Evolutionary conservation across 257 asterid genomes (phyloP).

Genomic region (Asclepias syriaca): DNA sequence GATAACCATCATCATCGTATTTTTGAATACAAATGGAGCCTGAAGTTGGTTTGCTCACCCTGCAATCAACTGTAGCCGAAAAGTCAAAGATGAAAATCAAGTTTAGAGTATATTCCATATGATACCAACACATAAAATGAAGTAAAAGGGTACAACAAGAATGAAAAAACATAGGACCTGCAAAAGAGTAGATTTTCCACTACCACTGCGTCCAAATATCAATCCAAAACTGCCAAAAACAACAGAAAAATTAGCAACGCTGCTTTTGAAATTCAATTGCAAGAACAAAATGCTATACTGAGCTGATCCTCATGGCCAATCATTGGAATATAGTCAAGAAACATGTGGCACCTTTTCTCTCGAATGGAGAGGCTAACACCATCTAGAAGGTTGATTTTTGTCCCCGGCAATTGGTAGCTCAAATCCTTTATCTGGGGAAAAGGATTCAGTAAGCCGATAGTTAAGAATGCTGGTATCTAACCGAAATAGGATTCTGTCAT

Average conservation of each 20-base stretch:
- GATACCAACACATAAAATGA: slow-evolving; percentile 2
- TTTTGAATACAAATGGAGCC: slow-evolving; percentile 67
- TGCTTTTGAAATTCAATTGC: neutral
- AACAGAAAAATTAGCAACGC: neutral
- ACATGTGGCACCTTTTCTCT: slow-evolving; percentile 53
- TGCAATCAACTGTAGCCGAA: slow-evolving; percentile 66
- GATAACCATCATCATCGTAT: slow-evolving; percentile 57
- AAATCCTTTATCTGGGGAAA: slow-evolving; percentile 53
- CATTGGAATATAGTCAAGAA: neutral
- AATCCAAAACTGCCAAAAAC: slow-evolving; percentile 57
- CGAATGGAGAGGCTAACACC: slow-evolving; percentile 64
- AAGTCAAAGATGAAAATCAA: slow-evolving; percentile 19
- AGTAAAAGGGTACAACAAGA: neutral
- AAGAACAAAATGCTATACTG: neutral
- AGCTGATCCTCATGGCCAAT: neutral
- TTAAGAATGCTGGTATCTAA: neutral
- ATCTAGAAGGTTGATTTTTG: slow-evolving; percentile 63
- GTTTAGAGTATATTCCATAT: slow-evolving; percentile 9
- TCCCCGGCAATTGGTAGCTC: slow-evolving; percentile 79
- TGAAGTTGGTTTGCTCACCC: slow-evolving; percentile 83
- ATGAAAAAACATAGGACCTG: slow-evolving; percentile 49
- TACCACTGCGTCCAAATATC: slow-evolving; percentile 93
- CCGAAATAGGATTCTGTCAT: too few species aligned
- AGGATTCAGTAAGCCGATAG: neutral
- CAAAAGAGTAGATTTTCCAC: slow-evolving; percentile 91